phyloP scores from a whole-genome alignment of 2,329 filamentous ascomycete species.

The Didymosphaeria variabile region DNA sequence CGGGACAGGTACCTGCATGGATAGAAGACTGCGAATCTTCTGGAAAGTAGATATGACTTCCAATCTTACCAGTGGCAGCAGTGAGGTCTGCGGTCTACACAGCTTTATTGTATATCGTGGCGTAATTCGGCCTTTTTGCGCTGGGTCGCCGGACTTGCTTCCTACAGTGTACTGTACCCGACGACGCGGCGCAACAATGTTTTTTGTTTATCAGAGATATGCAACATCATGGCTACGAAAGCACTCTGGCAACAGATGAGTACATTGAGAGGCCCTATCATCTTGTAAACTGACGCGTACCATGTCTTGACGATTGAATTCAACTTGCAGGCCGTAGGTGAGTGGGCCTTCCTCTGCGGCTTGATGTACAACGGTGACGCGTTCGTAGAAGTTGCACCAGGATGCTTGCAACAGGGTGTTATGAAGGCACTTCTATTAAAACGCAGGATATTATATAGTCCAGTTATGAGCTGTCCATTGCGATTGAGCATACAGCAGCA shows the following conservation, averaged over 20 bases:
- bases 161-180: background rate
- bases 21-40: background rate
- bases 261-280: background rate
- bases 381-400: background rate
- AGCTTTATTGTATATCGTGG: background rate
- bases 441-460: constrained; percentile 13
- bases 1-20: background rate
- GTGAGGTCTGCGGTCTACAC: no score
- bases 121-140: background rate
- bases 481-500: constrained; percentile 40
- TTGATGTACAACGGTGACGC: background rate
- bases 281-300: no score
- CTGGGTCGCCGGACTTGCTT: background rate
- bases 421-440: constrained; percentile 1
- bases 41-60: background rate
- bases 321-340: no score
- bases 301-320: no score
- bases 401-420: no score
- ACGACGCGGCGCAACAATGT: background rate
- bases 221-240: background rate
- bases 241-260: background rate
- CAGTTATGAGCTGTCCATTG: constrained; percentile 27
- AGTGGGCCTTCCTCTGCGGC: background rate
- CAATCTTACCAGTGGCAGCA: background rate
- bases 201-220: background rate